These are phyloP conservation scores for Daphne laureola DNA, from an alignment of 441 rosid genomes.

Conservation along the genomic window DNA sequence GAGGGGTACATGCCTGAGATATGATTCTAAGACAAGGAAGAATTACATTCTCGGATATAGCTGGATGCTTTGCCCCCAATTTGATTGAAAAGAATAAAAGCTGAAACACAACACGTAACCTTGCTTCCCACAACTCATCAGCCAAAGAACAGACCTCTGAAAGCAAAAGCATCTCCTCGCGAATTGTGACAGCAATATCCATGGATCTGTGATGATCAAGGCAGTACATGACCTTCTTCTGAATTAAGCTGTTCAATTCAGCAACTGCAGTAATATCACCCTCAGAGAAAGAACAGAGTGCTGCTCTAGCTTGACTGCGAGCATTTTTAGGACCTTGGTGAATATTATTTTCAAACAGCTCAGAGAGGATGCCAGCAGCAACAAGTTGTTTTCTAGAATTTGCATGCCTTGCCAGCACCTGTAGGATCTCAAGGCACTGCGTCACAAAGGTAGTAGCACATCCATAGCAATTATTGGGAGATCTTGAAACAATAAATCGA, in stretches of 20 bases:
- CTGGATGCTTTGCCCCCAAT: conserved; percentile 99
- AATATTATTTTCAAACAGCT: conserved; percentile 96
- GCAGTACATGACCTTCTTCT: conserved; percentile 98
- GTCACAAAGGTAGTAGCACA: conserved; percentile 96
- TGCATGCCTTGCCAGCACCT: conserved; percentile 78
- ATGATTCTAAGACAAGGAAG: conserved; percentile 99
- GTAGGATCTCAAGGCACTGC: conserved; percentile 97
- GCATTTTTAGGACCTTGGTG: conserved; percentile 98
- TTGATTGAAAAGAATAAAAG: conserved; percentile 94
- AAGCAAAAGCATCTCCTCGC: conserved; percentile 92
- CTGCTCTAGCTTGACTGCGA: conserved; percentile 94
- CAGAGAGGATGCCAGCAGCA: conserved; percentile 84
- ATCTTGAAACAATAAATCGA: conserved; percentile 86
- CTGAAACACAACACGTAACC: conserved; percentile 96
- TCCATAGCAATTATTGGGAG: conserved; percentile 98
- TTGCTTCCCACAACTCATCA: conserved; percentile 99
- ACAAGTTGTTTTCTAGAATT: conserved; percentile 92
- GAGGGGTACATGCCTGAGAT: conserved; percentile 99
- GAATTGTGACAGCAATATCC: conserved; percentile 95
- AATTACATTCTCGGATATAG: conserved; percentile 96
- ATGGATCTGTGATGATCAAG: conserved; percentile 99
- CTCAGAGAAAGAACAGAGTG: conserved; percentile 94
- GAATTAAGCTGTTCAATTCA: conserved; percentile 89
- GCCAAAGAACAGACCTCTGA: conserved; percentile 98
- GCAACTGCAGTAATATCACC: conserved; percentile 85